These are phyloP conservation scores for Agroathelia rolfsii DNA, from an alignment of 1,284 basidiomycete species.

Conservation along the genomic window DNA sequence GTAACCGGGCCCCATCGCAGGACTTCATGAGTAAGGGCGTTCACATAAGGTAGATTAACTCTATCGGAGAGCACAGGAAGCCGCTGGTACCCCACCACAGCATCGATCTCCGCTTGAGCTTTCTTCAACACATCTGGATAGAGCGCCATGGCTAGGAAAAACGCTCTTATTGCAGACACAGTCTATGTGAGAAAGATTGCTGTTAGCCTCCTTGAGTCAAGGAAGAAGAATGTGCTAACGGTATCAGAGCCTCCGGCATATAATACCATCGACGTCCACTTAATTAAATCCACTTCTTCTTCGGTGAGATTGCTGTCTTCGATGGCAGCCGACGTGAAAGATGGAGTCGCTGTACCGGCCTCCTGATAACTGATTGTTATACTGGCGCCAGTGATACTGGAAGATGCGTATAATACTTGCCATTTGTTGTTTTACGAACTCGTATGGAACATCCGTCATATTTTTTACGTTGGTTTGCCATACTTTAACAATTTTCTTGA, in stretches of 20 bases:
- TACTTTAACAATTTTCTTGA: constrained; percentile 15
- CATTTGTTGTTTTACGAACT: constrained; percentile 18
- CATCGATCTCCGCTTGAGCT: constrained; percentile 8
- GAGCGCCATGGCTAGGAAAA: constrained; percentile 6
- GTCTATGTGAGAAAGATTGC: constrained; percentile 5
- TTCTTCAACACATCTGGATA: constrained; percentile 4
- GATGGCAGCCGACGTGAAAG: constrained; percentile 17
- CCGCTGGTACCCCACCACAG: too few relatives aligned
- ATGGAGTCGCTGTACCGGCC: constrained; percentile 17
- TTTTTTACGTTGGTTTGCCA: constrained; percentile 13
- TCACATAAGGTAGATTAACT: too few relatives aligned
- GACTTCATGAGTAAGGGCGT: constrained; percentile 26
- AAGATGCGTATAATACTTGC: constrained; percentile 11
- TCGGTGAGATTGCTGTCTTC: constrained; percentile 14
- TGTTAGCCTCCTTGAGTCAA: not conserved
- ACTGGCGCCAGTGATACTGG: constrained; percentile 1
- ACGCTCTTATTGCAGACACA: constrained; percentile 3
- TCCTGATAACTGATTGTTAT: constrained; percentile 15
- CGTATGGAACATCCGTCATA: constrained; percentile 17
- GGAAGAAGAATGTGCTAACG: not conserved
- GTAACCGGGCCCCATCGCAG: constrained; percentile 24
- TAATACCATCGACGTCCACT: constrained; percentile 19
- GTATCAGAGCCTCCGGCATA: constrained; percentile 16
- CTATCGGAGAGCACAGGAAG: too few relatives aligned
- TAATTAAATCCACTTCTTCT: constrained; percentile 18